Conservation (phyloP, 1,284 basidiomycete species). For the Tilletia indica region DNA sequence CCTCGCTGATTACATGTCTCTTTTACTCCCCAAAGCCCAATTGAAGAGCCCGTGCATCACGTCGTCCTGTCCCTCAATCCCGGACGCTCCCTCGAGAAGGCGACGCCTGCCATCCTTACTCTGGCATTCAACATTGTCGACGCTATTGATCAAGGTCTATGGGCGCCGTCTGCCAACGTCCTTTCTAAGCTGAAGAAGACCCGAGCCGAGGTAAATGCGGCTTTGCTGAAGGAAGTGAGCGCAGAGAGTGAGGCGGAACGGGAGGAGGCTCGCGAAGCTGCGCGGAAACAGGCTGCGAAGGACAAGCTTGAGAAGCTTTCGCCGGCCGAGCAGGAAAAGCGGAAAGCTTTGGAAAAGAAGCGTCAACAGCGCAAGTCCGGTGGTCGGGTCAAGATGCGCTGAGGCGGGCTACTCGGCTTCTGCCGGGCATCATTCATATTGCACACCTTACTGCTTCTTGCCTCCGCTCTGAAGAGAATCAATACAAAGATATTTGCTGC, state of each 20-base stretch:
- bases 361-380: slow-evolving; percentile 39
- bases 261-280: slow-evolving; percentile 41
- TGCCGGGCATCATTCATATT: too few relatives aligned
- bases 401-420: too few relatives aligned
- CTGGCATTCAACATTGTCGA: slow-evolving; percentile 48
- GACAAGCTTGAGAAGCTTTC: slow-evolving; percentile 47
- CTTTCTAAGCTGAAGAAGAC: slow-evolving; percentile 42
- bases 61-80: slow-evolving; percentile 44
- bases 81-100: slow-evolving; percentile 32
- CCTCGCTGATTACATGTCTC: neutral
- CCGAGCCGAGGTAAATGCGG: slow-evolving; percentile 39
- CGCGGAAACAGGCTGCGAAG: slow-evolving; percentile 44
- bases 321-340: slow-evolving; percentile 51
- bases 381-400: neutral
- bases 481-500: too few relatives aligned
- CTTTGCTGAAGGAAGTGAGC: slow-evolving; percentile 37
- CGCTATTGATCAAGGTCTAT: slow-evolving; percentile 34
- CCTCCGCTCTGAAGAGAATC: too few relatives aligned
- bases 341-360: slow-evolving; percentile 51
- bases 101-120: slow-evolving; percentile 39
- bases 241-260: slow-evolving; percentile 40
- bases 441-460: too few relatives aligned
- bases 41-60: slow-evolving; percentile 34
- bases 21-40: slow-evolving; percentile 22
- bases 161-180: slow-evolving; percentile 25